A percentile compares a stretch with the other conserved stretches of the same genome.
Evolutionary conservation across 2,329 filamentous ascomycete species (phyloP).

Genomic region (Colletotrichum abscissum): DNA sequence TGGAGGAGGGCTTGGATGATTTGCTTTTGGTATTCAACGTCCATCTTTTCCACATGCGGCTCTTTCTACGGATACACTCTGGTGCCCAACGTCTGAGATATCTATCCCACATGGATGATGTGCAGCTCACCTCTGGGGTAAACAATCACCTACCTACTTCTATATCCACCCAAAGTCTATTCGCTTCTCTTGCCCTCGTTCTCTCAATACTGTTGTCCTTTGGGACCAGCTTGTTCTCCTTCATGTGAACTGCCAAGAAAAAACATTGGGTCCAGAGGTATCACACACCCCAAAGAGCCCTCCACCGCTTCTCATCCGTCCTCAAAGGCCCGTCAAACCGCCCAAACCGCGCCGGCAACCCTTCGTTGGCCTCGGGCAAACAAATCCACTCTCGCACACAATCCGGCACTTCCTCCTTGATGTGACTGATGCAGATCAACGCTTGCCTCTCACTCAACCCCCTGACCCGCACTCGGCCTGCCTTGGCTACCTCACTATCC

Average conservation of each 20-base stretch:
- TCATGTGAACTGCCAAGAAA: no score
- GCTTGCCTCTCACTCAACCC: conserved; percentile 80
- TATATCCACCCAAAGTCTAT: background rate
- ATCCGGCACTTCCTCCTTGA: conserved; percentile 89
- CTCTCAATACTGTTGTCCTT: no score
- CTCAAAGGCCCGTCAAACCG: conserved; percentile 71
- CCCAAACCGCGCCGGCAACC: conserved; percentile 71
- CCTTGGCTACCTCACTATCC: conserved; percentile 57
- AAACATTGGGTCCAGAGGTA: background rate
- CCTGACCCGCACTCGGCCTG: conserved; percentile 60
- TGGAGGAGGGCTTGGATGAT: background rate
- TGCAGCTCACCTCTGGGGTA: background rate
- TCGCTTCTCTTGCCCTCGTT: background rate
- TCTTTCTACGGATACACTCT: background rate
- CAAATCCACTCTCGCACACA: conserved; percentile 88
- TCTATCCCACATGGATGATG: background rate
- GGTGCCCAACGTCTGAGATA: background rate
- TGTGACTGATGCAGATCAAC: conserved; percentile 91
- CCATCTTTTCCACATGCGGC: background rate
- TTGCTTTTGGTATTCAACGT: conserved; percentile 1
- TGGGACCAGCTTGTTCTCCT: no score
- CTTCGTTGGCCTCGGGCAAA: conserved; percentile 79
- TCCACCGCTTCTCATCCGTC: conserved; percentile 68
- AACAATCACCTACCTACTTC: background rate
- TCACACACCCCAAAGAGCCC: conserved; percentile 69